Evolutionary conservation across 148 eudicot species (phyloP), one percentile per base, ranked within the genome.

Genomic region (Persicaria maculosa): DNA sequence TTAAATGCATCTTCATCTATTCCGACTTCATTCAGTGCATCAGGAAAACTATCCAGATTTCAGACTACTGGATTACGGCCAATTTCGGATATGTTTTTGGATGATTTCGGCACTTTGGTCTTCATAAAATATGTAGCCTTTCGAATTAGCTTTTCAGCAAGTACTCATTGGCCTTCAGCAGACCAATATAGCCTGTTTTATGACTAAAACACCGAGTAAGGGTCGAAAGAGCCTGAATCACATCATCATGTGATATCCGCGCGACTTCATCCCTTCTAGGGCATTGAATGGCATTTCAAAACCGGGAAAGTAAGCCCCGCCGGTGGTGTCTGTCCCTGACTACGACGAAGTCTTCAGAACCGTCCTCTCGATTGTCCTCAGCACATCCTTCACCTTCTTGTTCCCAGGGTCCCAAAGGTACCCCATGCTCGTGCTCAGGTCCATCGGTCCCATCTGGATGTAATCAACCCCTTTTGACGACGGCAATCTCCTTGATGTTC

Each of bases 321-420:
- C 85, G 3, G 31, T 47, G 1, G 71, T 71, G 0, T 58, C 16
- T 4, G 19, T 44, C 25, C 11, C 11, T 57, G 6, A 14, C 17
- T 57, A 57, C 16, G 2, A 6, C 4, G 6, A 20, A 20, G 68
- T 72, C 68, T 74, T 71, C 74, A 86, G 45, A 84, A 87, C 90
- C 1, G 76, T 85, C 71, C 25, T 0, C 25, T 22, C 25, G 1
- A 22, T 22, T 22, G 25, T 22, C 25, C 25, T 22, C 25, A 22
- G 43, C 78, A 77, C 83, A 74, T 86, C 90, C 79, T 71, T 90
- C 76, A 92, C 93, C 76, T 87, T 90, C 89, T 86, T 88, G 68
- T 90, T 77, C 73, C 90, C 93, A 0, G 93, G 97, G 73, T 90
- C 97, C 96, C 93, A 87, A 82, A 93, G 75, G 52, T 86, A 88